These are phyloP conservation scores for Bruguiera sexangula DNA, from an alignment of 345 rosid genomes.

Conservation along the genomic window DNA sequence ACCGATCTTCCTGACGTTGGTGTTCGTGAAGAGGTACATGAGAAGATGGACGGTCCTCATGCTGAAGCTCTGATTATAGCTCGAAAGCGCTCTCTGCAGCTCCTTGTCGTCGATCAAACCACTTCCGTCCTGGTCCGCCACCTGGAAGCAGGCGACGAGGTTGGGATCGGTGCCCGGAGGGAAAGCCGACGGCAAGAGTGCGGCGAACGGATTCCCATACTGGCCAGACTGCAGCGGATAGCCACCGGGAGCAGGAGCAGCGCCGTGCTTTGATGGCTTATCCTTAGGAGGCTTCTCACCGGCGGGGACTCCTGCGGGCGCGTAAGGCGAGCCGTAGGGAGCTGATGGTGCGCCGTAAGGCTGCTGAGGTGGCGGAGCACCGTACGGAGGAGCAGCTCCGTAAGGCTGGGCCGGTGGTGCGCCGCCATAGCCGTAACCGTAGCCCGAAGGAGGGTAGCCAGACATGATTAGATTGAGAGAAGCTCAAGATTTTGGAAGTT, in stretches of 20 bases:
- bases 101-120: slow-evolving; percentile 87
- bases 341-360: slow-evolving; percentile 43
- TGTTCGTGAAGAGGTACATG: slow-evolving; percentile 77
- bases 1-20: slow-evolving; percentile 77
- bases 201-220: slow-evolving; percentile 61
- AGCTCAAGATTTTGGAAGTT: too few species aligned
- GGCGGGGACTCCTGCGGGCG: slow-evolving; percentile 21
- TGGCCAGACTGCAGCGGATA: slow-evolving; percentile 35
- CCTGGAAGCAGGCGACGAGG: slow-evolving; percentile 69
- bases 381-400: slow-evolving; percentile 34
- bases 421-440: background rate
- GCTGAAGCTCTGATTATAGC: slow-evolving; percentile 81
- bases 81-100: slow-evolving; percentile 77
- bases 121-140: slow-evolving; percentile 86
- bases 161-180: slow-evolving; percentile 89
- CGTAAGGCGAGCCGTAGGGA: slow-evolving; percentile 31
- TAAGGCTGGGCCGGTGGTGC: slow-evolving; percentile 29
- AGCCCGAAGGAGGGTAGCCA: background rate
- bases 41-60: slow-evolving; percentile 80
- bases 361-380: slow-evolving; percentile 19
- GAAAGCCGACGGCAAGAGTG: slow-evolving; percentile 74
- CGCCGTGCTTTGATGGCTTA: slow-evolving; percentile 36
- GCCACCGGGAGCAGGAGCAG: slow-evolving; percentile 27
- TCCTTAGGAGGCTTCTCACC: slow-evolving; percentile 68
- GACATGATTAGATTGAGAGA: background rate